Evolutionary conservation across 306 rosid species (phyloP).

Genomic region (Hippophae rhamnoides): DNA sequence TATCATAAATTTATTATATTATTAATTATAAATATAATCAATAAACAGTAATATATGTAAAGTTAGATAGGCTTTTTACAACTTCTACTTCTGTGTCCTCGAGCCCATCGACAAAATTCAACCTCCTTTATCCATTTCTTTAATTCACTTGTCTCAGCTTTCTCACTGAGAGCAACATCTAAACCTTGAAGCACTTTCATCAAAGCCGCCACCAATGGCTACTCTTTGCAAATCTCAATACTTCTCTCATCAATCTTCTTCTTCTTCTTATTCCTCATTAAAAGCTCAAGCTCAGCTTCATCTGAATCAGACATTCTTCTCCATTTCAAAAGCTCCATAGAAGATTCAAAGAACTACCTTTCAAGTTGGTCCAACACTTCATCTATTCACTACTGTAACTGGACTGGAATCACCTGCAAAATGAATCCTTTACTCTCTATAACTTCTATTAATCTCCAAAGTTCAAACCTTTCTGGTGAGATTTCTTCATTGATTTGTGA

Average conservation of each 20-base stretch:
- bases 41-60: too few relatives aligned
- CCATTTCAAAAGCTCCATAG: constrained; percentile 60
- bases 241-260: constrained; percentile 35
- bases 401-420: constrained; percentile 76
- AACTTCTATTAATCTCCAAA: constrained; percentile 57
- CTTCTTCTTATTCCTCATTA: constrained; percentile 28
- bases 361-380: constrained; percentile 69
- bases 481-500: constrained; percentile 62
- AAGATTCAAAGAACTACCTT: constrained; percentile 52
- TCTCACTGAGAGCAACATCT: constrained; percentile 20
- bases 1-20: too few relatives aligned
- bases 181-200: constrained; percentile 21
- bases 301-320: constrained; percentile 53
- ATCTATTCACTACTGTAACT: constrained; percentile 49
- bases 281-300: constrained; percentile 35
- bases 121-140: constrained; percentile 13
- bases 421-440: constrained; percentile 37
- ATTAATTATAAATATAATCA: too few relatives aligned
- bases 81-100: constrained; percentile 19
- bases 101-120: constrained; percentile 15
- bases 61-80: constrained; percentile 17
- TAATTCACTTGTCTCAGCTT: constrained; percentile 15
- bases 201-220: constrained; percentile 48
- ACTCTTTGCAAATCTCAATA: constrained; percentile 31
- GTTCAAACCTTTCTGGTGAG: constrained; percentile 75